Base-by-base conservation (phyloP, 495 filamentous ascomycete species). In the Tricharina praecox region DNA sequence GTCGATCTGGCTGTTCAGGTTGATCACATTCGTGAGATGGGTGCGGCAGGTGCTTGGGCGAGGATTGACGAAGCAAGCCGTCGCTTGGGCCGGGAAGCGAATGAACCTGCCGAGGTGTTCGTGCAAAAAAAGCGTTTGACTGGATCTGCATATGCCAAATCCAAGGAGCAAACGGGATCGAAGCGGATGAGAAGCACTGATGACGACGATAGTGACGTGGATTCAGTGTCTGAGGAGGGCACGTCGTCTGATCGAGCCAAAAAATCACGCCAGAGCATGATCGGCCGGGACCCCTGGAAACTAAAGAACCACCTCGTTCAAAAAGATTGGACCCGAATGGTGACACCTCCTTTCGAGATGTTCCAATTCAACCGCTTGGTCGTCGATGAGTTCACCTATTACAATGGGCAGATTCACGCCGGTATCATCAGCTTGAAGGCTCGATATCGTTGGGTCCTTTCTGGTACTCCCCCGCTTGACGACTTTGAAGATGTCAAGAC, bases 371-470 rank as follows among this genome's bases (percentile, higher is more conserved):
- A 70, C 45, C 69, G 79, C 2, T 41, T 81, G 2, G 68, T 82
- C 3, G 63, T 82, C 4, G 79, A 84, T 50, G 79, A 84, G 52
- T 80, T 71, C 56, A 71, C 74, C 2, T 78, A 79, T 54, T 51
- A 66, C 24, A 62, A 65, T 21, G 61, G 66, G 16, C 61, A 67
- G 18, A 49, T 54, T 2, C 45, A 51, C 30, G 48, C 50, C 10
- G 53, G 50, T 10, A 53, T 66, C 28, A 55, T 50, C 1, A 54
- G 48, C 28, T 34, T 81, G 1, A 53, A 67, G 15, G 67, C 70
- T 18, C 65, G 63, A 18, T 70, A 65, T 8, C 67, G 66, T 23
- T 84, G 79, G 78, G 62, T 78, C n/a, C 60, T 84, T 4, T 80
- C 77, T 3, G 79, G 74, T n/a, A 84, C 79, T 5, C 79, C 79